Percentiles rank a stretch among this genome's conserved stretches.
phyloP scores from a whole-genome alignment of 2,329 filamentous ascomycete species.

The Phyllosticta ampelicida region DNA sequence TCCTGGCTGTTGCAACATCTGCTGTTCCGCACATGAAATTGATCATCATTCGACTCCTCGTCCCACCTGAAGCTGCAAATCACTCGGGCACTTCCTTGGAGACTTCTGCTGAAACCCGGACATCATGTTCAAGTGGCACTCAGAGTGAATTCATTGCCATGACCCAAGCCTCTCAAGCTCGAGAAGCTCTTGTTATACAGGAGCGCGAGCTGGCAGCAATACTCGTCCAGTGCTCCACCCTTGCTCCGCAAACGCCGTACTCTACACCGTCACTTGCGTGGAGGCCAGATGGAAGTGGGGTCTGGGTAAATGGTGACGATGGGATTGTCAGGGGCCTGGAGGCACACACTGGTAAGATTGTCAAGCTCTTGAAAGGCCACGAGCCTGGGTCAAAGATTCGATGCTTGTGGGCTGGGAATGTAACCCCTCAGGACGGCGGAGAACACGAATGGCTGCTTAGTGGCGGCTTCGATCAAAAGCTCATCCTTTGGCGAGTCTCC shows the following conservation, averaged over 20 bases:
- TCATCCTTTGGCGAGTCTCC: constrained; percentile 43
- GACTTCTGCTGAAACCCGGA: neutral
- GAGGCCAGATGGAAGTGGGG: constrained; percentile 49
- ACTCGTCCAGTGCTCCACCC: constrained; percentile 46
- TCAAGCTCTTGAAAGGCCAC: constrained; percentile 42
- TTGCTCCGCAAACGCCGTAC: constrained; percentile 54
- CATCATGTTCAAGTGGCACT: neutral
- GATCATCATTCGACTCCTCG: constrained; percentile 46
- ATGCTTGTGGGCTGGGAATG: constrained; percentile 45
- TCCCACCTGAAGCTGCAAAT: constrained; percentile 29
- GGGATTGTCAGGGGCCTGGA: constrained; percentile 51
- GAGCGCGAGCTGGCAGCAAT: constrained; percentile 51
- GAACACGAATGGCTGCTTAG: constrained; percentile 46
- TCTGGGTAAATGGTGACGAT: constrained; percentile 57
- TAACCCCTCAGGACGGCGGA: constrained; percentile 21
- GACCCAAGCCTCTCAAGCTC: constrained; percentile 43
- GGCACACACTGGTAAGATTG: constrained; percentile 46
- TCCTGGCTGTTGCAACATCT: constrained; percentile 51
- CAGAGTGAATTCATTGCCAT: constrained; percentile 11
- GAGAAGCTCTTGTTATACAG: constrained; percentile 40
- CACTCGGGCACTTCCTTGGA: neutral
- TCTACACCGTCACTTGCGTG: constrained; percentile 52
- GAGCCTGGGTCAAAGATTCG: constrained; percentile 48
- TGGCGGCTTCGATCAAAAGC: constrained; percentile 52
- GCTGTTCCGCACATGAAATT: constrained; percentile 53